Conservation (phyloP, 495 filamentous ascomycete genomes). For the Tuber calosporum region DNA sequence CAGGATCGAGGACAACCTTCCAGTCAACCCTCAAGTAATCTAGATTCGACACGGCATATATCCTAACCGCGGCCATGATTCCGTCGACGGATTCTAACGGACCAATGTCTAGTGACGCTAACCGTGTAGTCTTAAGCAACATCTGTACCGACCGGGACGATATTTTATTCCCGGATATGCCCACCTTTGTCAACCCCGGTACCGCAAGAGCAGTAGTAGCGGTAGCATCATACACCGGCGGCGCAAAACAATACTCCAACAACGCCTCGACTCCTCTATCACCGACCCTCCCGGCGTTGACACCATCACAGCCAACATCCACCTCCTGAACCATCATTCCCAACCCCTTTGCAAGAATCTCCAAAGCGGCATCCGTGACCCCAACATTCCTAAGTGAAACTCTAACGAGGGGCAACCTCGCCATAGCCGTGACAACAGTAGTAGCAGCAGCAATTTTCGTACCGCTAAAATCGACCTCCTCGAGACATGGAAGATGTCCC, state of each 20-base stretch:
- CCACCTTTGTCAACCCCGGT: conserved; percentile 23
- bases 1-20: conserved; percentile 8
- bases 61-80: conserved; percentile 8
- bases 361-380: conserved; percentile 15
- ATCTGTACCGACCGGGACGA: conserved; percentile 3
- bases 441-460: conserved; percentile 15
- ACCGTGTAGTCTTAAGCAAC: conserved; percentile 20
- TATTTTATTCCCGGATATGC: conserved; percentile 25
- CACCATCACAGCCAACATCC: conserved; percentile 24
- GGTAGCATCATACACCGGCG: conserved; percentile 24
- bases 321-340: conserved; percentile 18
- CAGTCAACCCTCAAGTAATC: conserved; percentile 20
- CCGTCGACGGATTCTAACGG: not conserved
- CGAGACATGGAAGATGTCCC: conserved; percentile 15
- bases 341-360: conserved; percentile 1
- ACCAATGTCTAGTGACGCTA: conserved; percentile 25
- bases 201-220: not conserved
- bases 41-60: conserved; percentile 26
- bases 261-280: not conserved
- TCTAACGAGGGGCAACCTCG: conserved; percentile 6
- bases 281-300: not conserved
- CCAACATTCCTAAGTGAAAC: conserved; percentile 18
- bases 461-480: conserved; percentile 29
- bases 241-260: conserved; percentile 26
- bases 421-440: not conserved